Conservation (phyloP, 768 basidiomycete genomes). For the Termitomyces sp. region DNA sequence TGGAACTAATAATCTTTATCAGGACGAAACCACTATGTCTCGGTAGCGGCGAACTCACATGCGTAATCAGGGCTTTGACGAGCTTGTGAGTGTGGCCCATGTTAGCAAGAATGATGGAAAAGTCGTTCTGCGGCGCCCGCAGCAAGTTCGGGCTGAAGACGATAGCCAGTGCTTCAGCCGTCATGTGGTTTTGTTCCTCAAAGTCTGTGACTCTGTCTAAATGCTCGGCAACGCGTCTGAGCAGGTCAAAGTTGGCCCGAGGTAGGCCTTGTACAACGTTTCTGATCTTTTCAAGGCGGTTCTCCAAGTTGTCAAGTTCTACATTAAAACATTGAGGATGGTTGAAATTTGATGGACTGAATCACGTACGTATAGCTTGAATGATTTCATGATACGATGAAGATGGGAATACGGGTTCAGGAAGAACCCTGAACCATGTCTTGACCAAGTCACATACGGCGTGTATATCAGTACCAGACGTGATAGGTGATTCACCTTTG, state of each 20-base stretch:
- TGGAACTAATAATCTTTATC: constrained; percentile 42
- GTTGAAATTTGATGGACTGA: background rate
- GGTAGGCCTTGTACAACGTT: constrained; percentile 69
- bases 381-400: constrained; percentile 67
- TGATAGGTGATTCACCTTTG: constrained; percentile 61
- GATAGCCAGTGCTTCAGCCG: constrained; percentile 78
- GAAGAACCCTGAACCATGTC: constrained; percentile 81
- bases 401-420: constrained; percentile 76
- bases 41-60: constrained; percentile 47
- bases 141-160: constrained; percentile 83
- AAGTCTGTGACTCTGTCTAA: constrained; percentile 90
- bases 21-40: constrained; percentile 5
- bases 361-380: constrained; percentile 62
- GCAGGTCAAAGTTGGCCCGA: constrained; percentile 71
- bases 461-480: constrained; percentile 68
- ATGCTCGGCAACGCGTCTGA: constrained; percentile 78
- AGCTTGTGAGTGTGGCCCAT: constrained; percentile 78
- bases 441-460: constrained; percentile 83
- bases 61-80: constrained; percentile 73
- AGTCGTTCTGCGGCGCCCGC: constrained; percentile 76
- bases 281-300: constrained; percentile 63
- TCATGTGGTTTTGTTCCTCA: constrained; percentile 90
- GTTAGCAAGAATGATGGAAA: constrained; percentile 73
- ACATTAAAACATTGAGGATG: background rate
- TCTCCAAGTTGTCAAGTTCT: constrained; percentile 72